These are phyloP conservation scores for Sanghuangporus weigelae DNA, from an alignment of 1,284 basidiomycete genomes.

Conservation along the genomic window DNA sequence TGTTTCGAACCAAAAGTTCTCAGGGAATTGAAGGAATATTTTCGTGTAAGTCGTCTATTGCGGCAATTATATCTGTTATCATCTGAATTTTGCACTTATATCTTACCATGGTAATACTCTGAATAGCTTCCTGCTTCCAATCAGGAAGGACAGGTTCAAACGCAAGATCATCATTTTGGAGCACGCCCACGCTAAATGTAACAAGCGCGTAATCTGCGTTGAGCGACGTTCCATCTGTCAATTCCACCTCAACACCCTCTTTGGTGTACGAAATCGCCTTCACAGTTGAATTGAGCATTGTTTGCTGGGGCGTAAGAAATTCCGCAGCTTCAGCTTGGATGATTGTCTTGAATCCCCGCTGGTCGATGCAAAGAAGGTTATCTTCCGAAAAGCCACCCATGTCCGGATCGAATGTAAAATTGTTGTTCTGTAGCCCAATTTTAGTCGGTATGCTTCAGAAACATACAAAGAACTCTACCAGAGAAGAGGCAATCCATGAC, in stretches of 20 bases:
- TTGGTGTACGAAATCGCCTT: slow-evolving; percentile 42
- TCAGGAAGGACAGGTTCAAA: slow-evolving; percentile 52
- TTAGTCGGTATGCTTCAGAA: not conserved
- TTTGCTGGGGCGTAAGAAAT: slow-evolving; percentile 42
- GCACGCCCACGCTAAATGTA: slow-evolving; percentile 58
- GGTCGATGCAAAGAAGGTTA: slow-evolving; percentile 53
- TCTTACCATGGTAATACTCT: slow-evolving; percentile 56
- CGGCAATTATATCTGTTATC: not conserved
- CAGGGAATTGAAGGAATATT: slow-evolving; percentile 61
- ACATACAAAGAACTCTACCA: slow-evolving; percentile 34
- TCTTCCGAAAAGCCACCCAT: slow-evolving; percentile 55
- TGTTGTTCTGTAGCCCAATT: slow-evolving; percentile 41
- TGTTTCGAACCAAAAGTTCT: slow-evolving; percentile 66
- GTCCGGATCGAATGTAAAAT: slow-evolving; percentile 55
- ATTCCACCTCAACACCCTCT: slow-evolving; percentile 39
- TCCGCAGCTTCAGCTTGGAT: slow-evolving; percentile 50
- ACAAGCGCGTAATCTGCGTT: slow-evolving; percentile 51
- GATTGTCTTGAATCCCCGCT: slow-evolving; percentile 54
- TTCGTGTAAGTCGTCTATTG: slow-evolving; percentile 58
- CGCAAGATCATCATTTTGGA: slow-evolving; percentile 55
- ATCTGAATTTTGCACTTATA: not conserved
- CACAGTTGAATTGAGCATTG: slow-evolving; percentile 50
- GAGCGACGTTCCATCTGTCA: slow-evolving; percentile 40
- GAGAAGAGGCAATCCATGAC: slow-evolving; percentile 56
- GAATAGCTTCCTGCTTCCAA: slow-evolving; percentile 65